Percentiles rank a stretch among this genome's conserved stretches.
phyloP scores from a whole-genome alignment of 768 basidiomycete genomes.

The Trichaptum fuscoviolaceum region DNA sequence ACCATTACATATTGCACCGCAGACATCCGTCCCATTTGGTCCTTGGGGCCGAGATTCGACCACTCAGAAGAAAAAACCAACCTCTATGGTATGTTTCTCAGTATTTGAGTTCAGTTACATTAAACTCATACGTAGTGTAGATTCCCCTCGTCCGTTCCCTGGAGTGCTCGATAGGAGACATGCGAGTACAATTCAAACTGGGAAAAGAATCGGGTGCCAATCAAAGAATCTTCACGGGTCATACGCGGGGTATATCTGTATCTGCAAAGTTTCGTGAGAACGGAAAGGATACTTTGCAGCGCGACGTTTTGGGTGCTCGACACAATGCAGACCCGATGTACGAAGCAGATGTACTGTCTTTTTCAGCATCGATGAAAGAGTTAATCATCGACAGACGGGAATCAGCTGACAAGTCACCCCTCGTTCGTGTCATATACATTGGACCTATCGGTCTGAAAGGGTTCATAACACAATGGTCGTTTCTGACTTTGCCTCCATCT shows the following conservation, averaged over 20 bases:
- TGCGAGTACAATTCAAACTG: neutral
- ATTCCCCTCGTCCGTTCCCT: neutral
- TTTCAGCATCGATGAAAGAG: conserved; percentile 38
- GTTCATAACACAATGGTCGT: conserved; percentile 57
- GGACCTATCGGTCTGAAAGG: conserved; percentile 34
- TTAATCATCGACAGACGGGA: conserved; percentile 39
- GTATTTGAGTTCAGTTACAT: neutral
- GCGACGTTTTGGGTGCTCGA: conserved; percentile 44
- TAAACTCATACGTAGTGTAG: neutral
- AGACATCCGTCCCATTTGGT: neutral
- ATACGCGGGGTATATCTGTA: conserved; percentile 36
- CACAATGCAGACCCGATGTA: conserved; percentile 24
- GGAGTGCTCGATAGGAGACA: neutral
- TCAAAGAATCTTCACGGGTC: conserved; percentile 33
- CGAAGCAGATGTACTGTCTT: conserved; percentile 44
- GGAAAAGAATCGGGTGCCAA: neutral
- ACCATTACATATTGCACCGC: neutral
- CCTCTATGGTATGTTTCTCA: neutral
- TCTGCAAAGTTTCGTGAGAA: conserved; percentile 45
- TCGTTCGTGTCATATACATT: conserved; percentile 37
- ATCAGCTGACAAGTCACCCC: conserved; percentile 15
- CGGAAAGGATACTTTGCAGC: conserved; percentile 38
- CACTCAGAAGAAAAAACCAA: neutral
- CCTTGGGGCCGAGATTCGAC: neutral
- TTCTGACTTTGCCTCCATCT: conserved; percentile 44